A percentile compares a stretch with the other conserved stretches of the same genome.
These are phyloP conservation scores for Pseudogymnoascus sp. DNA, from an alignment of 2,329 filamentous ascomycete genomes.

Conservation along the genomic window DNA sequence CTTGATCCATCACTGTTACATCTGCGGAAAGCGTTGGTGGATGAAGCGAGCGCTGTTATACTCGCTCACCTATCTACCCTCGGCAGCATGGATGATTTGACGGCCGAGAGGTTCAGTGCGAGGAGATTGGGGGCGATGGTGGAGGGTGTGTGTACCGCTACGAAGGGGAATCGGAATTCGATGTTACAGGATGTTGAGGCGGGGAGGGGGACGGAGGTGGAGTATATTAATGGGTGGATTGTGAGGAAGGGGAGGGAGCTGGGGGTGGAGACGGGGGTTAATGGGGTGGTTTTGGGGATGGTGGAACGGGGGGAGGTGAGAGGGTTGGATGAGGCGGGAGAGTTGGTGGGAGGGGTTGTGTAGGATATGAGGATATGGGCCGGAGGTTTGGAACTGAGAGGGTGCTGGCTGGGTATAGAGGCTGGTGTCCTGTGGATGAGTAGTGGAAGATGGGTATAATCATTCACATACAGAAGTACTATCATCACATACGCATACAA, in stretches of 20 bases:
- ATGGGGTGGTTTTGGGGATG: conserved; percentile 36
- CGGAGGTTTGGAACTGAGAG: not conserved
- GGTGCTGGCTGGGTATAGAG: not conserved
- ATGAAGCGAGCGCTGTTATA: conserved; percentile 69
- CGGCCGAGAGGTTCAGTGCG: conserved; percentile 8
- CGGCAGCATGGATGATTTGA: conserved; percentile 42
- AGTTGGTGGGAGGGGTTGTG: conserved; percentile 10
- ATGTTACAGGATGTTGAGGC: conserved; percentile 53
- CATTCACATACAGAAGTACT: not conserved
- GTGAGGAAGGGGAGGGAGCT: conserved; percentile 19
- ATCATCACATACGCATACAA: not conserved
- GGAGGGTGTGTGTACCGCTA: conserved; percentile 39
- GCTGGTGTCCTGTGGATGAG: not conserved
- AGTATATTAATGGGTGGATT: conserved; percentile 53
- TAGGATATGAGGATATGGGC: not conserved
- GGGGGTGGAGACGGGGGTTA: conserved; percentile 30
- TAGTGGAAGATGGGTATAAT: not conserved
- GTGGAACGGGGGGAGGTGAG: conserved; percentile 33
- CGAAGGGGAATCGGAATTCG: conserved; percentile 48
- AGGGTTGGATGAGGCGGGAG: conserved; percentile 25
- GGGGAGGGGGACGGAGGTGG: conserved; percentile 46
- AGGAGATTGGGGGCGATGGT: conserved; percentile 38
- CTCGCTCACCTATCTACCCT: conserved; percentile 34
- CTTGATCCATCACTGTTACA: conserved; percentile 60
- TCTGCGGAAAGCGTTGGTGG: conserved; percentile 44